These are phyloP conservation scores for Lentinula edodes DNA, from an alignment of 768 basidiomycete species.

Conservation along the genomic window DNA sequence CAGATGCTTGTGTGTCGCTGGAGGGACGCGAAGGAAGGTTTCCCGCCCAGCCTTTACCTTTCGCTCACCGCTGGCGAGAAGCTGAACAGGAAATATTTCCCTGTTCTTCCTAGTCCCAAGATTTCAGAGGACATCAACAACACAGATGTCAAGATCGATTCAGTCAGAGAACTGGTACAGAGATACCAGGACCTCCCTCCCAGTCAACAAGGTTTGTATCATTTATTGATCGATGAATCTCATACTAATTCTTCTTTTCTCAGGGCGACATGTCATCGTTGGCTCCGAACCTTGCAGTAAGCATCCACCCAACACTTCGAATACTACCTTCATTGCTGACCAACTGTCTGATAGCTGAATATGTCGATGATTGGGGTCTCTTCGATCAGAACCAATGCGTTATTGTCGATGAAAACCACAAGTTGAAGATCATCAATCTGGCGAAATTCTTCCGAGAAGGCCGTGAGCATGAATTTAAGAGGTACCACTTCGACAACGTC, in stretches of 20 bases:
- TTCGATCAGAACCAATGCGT: constrained; percentile 1
- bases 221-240: not conserved
- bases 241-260: not conserved
- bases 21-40: not conserved
- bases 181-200: not conserved
- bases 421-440: not conserved
- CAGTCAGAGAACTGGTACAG: not conserved
- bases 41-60: not conserved
- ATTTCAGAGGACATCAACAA: not conserved
- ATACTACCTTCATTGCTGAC: not conserved
- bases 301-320: not conserved
- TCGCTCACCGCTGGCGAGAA: not conserved
- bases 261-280: not conserved
- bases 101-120: not conserved
- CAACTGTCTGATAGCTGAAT: not conserved
- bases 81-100: not conserved
- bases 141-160: not conserved
- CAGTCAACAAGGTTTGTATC: not conserved
- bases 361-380: not conserved
- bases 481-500: not conserved
- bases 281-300: not conserved
- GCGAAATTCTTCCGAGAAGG: not conserved
- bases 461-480: not conserved
- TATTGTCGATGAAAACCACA: not conserved
- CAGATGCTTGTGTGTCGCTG: not conserved